Evolutionary conservation across 202 grass and related monocot species (phyloP), one percentile per base, ranked within the genome.

Genomic region (Zizania palustris): DNA sequence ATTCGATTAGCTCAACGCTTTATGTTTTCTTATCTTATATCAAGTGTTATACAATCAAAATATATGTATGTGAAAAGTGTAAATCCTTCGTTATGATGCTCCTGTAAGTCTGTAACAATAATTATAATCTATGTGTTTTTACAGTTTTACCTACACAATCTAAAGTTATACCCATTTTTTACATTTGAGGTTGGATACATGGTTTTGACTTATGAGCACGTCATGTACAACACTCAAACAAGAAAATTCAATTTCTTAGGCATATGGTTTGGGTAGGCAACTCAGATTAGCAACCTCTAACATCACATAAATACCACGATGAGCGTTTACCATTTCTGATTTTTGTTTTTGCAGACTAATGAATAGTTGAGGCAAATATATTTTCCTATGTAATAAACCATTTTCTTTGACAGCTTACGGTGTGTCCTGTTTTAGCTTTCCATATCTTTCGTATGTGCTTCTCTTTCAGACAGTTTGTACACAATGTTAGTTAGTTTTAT

Each of bases 1-100:
- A n/a, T 57, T 66, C 50, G 11, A 33, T 81, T 65, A 86, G 15
- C 19, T 59, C 3, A 20, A 35, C 33, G 20, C 51, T 72, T 67
- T 14, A 7, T 44, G 46, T n/a, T 59, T 65, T 57, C 19, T 42
- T 77, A 7, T 35, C 3, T 57, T 22, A 56, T 34, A 22, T 36
- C 5, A 18, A 57, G 22, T 16, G 39, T 59, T 58, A 39, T 6
- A 69, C 10, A 9, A 36, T 16, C 16, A 46, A 8, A 60, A 35
- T 69, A 15, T 48, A 6, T 34, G 6, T 60, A 43, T 70, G 28
- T 28, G n/a, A 28, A 2, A 0, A 28, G 28, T 28, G 28, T 41
- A 72, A 40, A 34, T 60, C 40, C 33, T 79, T 82, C 61, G 28
- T 57, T 39, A 3, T 85, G 70, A 45, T 63, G 45, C 63, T 35